Evolutionary conservation across 2,329 filamentous ascomycete species (phyloP).

Genomic region (Fusarium guadeloupense): DNA sequence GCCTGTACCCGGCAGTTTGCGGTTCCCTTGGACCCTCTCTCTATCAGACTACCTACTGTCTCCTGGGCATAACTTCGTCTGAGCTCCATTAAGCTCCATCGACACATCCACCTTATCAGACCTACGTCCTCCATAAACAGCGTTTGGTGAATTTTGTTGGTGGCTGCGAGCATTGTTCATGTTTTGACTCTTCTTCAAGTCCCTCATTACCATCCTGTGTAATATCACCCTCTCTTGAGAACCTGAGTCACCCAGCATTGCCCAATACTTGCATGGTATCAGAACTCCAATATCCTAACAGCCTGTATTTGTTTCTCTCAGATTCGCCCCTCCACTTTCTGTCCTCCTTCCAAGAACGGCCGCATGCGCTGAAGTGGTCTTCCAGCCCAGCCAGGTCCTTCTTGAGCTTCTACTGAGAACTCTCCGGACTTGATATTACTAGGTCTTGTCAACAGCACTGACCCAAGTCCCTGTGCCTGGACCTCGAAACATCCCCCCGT

Average conservation of each 20-base stretch:
- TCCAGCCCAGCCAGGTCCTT: slow-evolving; percentile 41
- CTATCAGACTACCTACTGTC: slow-evolving; percentile 34
- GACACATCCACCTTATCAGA: slow-evolving; percentile 39
- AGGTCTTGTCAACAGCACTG: slow-evolving; percentile 40
- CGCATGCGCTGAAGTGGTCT: slow-evolving; percentile 52
- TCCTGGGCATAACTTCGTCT: slow-evolving; percentile 43
- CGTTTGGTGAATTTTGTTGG: slow-evolving; percentile 34
- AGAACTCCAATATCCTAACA: slow-evolving; percentile 36
- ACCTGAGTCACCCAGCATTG: slow-evolving; percentile 30
- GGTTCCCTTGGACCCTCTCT: slow-evolving; percentile 36
- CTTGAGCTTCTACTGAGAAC: slow-evolving; percentile 38
- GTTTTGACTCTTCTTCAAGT: slow-evolving; percentile 8
- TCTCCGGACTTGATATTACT: slow-evolving; percentile 44
- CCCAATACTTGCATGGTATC: slow-evolving; percentile 37
- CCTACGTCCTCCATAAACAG: slow-evolving; percentile 31
- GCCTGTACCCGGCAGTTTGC: slow-evolving; percentile 43
- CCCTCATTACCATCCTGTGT: slow-evolving; percentile 12
- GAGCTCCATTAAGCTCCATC: slow-evolving; percentile 39
- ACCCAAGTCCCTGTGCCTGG: slow-evolving; percentile 52
- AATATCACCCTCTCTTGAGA: slow-evolving; percentile 37
- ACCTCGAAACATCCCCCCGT: slow-evolving; percentile 49
- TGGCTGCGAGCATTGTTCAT: slow-evolving; percentile 22
- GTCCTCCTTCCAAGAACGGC: slow-evolving; percentile 61
- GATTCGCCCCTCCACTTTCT: slow-evolving; percentile 42
- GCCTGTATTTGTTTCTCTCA: slow-evolving; percentile 41